Conservation (phyloP, 2,329 filamentous ascomycete species). For the Chaetomium sp. region DNA sequence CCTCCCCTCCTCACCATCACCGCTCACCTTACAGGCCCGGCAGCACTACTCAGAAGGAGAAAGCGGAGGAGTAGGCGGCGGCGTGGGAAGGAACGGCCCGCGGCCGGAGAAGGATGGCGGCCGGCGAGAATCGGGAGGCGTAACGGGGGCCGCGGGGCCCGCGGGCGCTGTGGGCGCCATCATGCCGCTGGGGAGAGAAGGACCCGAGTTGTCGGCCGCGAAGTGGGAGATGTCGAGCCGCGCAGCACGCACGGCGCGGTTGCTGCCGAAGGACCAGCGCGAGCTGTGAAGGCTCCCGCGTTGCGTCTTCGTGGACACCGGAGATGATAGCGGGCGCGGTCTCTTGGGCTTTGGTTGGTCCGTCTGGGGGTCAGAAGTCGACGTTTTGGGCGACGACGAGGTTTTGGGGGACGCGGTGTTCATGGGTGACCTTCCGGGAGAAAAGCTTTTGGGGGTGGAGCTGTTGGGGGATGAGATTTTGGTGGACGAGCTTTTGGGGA, state of each 20-base stretch:
- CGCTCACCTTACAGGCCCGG: slow-evolving; percentile 16
- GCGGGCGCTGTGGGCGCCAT: background rate
- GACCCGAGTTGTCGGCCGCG: background rate
- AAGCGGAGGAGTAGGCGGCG: background rate
- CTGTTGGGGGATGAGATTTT: background rate
- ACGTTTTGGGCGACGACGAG: background rate
- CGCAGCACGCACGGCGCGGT: background rate
- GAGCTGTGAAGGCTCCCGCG: background rate
- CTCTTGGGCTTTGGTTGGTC: background rate
- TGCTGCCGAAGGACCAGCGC: background rate
- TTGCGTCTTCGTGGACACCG: background rate
- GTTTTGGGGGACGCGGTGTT: background rate
- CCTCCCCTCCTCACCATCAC: background rate
- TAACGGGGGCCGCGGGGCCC: background rate
- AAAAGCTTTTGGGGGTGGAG: background rate
- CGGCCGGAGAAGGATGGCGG: background rate
- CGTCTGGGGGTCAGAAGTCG: background rate
- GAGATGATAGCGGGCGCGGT: background rate
- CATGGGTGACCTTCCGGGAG: background rate
- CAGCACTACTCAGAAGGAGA: slow-evolving; percentile 18
- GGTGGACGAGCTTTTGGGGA: background rate
- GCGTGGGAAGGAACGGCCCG: background rate
- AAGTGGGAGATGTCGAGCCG: background rate
- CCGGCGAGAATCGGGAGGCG: too few relatives aligned
- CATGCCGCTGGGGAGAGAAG: background rate